Conservation (phyloP, 2,329 filamentous ascomycete species). For the Leptosphaerulina australis region DNA sequence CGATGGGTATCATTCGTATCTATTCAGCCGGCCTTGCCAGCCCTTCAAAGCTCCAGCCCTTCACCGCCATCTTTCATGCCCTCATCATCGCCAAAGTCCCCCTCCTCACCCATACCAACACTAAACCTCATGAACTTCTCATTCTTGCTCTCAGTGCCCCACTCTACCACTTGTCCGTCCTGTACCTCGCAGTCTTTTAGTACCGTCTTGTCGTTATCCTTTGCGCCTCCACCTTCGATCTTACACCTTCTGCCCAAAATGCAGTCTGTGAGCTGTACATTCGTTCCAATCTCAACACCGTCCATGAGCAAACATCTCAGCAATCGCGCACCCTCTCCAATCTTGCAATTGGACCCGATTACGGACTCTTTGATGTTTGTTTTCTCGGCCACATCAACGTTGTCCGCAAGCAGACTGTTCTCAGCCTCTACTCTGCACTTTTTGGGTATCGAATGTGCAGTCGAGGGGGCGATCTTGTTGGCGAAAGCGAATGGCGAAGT, state of each 20-base stretch:
- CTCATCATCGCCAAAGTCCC: conserved; percentile 29
- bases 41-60: neutral
- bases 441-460: conserved; percentile 79
- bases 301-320: conserved; percentile 94
- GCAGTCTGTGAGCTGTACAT: conserved; percentile 84
- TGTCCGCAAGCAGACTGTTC: conserved; percentile 84
- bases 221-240: conserved; percentile 75
- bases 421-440: conserved; percentile 80
- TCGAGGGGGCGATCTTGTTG: conserved; percentile 71
- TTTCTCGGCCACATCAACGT: conserved; percentile 87
- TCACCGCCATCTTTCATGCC: neutral
- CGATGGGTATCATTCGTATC: conserved; percentile 4
- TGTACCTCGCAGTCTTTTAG: conserved; percentile 92
- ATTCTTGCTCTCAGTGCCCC: conserved; percentile 66
- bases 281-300: conserved; percentile 81
- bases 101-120: conserved; percentile 46
- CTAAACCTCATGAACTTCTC: conserved; percentile 66
- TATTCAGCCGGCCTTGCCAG: neutral
- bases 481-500: conserved; percentile 76
- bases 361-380: conserved; percentile 91
- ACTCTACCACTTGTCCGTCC: conserved; percentile 80
- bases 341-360: conserved; percentile 84
- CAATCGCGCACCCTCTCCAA: conserved; percentile 83
- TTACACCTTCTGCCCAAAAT: conserved; percentile 81
- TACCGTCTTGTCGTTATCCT: conserved; percentile 53